Conservation (phyloP, 2,329 filamentous ascomycete genomes). For the Alternaria sp. region DNA sequence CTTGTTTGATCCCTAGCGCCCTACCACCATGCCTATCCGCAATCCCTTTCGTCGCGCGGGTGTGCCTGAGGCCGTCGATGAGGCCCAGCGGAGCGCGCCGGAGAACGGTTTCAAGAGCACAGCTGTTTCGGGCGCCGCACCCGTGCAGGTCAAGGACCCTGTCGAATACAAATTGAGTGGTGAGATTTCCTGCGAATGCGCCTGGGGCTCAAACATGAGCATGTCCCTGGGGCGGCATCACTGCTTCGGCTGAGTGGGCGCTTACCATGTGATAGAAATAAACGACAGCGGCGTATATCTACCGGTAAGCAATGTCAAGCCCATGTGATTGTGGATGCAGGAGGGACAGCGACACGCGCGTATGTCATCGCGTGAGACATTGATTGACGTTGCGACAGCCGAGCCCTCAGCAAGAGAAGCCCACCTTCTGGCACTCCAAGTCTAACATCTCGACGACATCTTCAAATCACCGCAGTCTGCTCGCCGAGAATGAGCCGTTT, state of each 20-base stretch:
- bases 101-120: constrained; percentile 44
- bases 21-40: constrained; percentile 48
- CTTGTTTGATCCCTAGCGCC: constrained; percentile 18
- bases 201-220: constrained; percentile 5
- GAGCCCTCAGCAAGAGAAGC: constrained; percentile 89
- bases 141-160: constrained; percentile 53
- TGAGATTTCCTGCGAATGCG: constrained; percentile 37
- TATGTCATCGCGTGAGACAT: not conserved
- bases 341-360: constrained; percentile 3
- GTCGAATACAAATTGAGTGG: constrained; percentile 61
- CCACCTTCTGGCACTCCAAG: constrained; percentile 72
- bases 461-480: constrained; percentile 66
- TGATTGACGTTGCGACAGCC: constrained; percentile 50
- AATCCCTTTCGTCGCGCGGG: constrained; percentile 50
- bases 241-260: constrained; percentile 19
- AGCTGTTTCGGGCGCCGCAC: constrained; percentile 46
- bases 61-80: constrained; percentile 41
- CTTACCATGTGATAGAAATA: constrained; percentile 69
- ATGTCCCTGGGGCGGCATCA: constrained; percentile 3
- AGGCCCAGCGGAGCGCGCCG: constrained; percentile 37
- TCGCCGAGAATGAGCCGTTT: constrained; percentile 88
- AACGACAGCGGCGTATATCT: constrained; percentile 95
- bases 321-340: not conserved
- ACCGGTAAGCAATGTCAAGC: constrained; percentile 66
- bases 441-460: constrained; percentile 58